A percentile compares a stretch with the other conserved stretches of the same genome.
These are phyloP conservation scores for Lactifluus pinguis DNA, from an alignment of 768 basidiomycete genomes.

Conservation along the genomic window DNA sequence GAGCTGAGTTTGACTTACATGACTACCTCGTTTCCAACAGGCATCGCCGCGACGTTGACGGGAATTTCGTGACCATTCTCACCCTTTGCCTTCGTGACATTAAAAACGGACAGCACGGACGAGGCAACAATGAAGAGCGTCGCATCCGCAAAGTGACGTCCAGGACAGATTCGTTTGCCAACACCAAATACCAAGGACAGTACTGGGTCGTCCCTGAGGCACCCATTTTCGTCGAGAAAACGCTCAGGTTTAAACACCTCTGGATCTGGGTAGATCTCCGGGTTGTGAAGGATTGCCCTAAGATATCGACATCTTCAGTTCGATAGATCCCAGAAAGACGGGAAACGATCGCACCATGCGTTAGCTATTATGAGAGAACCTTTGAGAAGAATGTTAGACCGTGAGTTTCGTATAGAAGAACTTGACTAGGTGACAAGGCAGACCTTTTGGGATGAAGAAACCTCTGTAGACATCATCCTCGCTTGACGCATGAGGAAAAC, in stretches of 20 bases:
- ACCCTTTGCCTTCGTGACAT: background rate
- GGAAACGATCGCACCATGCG: background rate
- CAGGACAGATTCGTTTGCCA: constrained; percentile 9
- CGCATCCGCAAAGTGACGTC: constrained; percentile 5
- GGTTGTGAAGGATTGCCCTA: constrained; percentile 7
- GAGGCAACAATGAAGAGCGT: constrained; percentile 3
- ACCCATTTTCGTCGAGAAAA: background rate
- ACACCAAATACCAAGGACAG: background rate
- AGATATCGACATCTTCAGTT: background rate
- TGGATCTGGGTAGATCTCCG: constrained; percentile 3
- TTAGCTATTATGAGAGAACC: background rate
- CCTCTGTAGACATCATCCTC: constrained; percentile 8
- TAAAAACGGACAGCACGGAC: background rate
- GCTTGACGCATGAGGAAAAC: background rate
- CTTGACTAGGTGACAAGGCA: background rate
- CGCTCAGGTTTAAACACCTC: constrained; percentile 1
- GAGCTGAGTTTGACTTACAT: background rate
- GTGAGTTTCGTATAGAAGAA: background rate
- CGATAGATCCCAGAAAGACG: background rate
- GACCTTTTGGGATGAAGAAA: constrained; percentile 15
- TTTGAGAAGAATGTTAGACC: background rate
- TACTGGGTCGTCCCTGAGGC: background rate
- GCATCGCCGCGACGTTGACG: background rate
- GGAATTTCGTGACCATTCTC: constrained; percentile 3
- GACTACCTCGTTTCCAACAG: background rate